Base-by-base conservation (phyloP, 345 rosid genomes). In the Barbarea vulgaris region DNA sequence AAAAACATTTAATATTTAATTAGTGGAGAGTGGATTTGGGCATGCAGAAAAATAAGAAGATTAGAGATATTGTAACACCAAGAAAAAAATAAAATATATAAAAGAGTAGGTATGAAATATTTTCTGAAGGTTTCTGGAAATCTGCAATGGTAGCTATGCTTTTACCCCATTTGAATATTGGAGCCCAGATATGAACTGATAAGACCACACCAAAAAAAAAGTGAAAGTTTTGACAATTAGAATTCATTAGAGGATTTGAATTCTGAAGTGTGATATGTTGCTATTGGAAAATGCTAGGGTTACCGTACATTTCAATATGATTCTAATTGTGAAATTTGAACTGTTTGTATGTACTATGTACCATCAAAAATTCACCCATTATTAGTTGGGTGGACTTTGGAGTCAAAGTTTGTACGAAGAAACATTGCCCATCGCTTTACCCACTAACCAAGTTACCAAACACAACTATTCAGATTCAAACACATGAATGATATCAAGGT, bases 101-200 rank as follows among this genome's bases (percentile, higher is more conserved):
- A n/a, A n/a, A 27, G 6, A 27, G 7, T 25, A 15, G 85, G 61
- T 84, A 86, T 12, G 86, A 84, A 46, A 84, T 48, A 7, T 79
- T 76, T 52, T 86, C 87, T 0, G 85, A 79, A 18, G 86, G 87
- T 67, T 76, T 85, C 13, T 81, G 65, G 24, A 84, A 82, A 77
- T 85, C 87, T 0, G 79, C 85, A 70, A 85, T 64, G 71, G 84
- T 85, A n/a, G 89, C 85, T 31, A 82, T 73, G 76, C 74, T 84
- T 57, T 84, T 30, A 0, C 69, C 84, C 87, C 89, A 85, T 67
- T 83, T 85, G 39, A 80, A 85, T 3, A 85, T 85, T 52, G 85
- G 88, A 0, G 87, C 88, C 85, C 87, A 85, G 62, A 85, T 84
- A 71, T 78, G 97, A 87, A 93, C 97, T 88, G 87, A 53, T 22